Evolutionary conservation across 148 eudicot species (phyloP), one percentile per base, ranked within the genome.

Genomic region (Arctostaphylos glauca): DNA sequence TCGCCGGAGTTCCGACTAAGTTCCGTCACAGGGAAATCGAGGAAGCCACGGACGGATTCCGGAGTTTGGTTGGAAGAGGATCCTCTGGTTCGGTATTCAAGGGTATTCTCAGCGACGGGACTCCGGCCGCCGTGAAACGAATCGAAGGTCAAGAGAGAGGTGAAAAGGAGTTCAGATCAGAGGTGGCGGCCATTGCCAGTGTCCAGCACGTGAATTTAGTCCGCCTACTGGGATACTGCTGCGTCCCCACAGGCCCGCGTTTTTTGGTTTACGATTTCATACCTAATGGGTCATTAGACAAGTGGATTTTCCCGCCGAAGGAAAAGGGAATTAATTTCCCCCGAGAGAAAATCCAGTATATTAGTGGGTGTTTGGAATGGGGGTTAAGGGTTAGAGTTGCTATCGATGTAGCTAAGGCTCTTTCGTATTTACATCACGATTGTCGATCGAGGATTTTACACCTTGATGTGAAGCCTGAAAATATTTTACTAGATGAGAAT

Each of bases 381-480:
- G 87, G 87, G 18, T 78, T 86, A 50, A 88, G 98, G 78, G 87
- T 66, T 72, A 78, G 86, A 62, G 91, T 95, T 2, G 96, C 96
- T 0, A 19, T 91, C 14, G 98, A 94, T 81, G 98, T 94, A 4
- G 98, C 98, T 0, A 94, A 86, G 85, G 98, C 93, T 0, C 87
- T 95, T 9, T 89, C 96, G 38, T 95, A 95, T 76, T 84, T 95
- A 9, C 98, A 95, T 77, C 92, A 94, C 66, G 98, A 94, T 83
- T 95, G 98, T 74, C 80, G 97, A 41, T 93, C 92, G 0, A 84
- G 88, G 67, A 91, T 95, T 31, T 79, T 94, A 5, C 98, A 95
- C 76, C 90, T 94, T 0, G 98, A 95, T 75, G 93, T 95, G 5
- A 95, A 95, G 83, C 98, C 98, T 0, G 96, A 95, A 72, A 95